These are phyloP conservation scores for Vigna nakashimae DNA, from an alignment of 306 rosid species.

Conservation along the genomic window DNA sequence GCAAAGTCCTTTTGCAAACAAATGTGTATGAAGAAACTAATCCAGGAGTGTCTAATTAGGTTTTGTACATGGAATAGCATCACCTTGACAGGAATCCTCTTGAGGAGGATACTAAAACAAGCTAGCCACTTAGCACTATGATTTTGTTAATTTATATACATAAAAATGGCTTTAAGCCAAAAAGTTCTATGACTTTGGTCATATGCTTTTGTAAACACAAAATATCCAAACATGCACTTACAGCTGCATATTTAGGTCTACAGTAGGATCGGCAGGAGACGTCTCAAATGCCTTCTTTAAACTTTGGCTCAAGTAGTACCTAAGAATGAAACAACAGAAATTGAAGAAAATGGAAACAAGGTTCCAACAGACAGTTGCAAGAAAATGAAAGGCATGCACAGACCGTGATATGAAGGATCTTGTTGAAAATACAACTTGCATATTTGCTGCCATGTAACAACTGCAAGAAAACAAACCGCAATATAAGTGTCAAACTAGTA, in stretches of 20 bases:
- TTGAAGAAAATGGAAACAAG: conserved; percentile 30
- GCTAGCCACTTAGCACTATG: conserved; percentile 28
- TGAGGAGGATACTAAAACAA: neutral
- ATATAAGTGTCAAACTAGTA: conserved; percentile 19
- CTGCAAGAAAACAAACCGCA: conserved; percentile 64
- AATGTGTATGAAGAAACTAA: neutral
- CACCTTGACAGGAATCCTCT: neutral
- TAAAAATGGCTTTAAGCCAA: neutral
- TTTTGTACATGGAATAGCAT: neutral
- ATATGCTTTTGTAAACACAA: conserved; percentile 2
- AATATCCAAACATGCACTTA: conserved; percentile 41
- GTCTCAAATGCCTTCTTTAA: conserved; percentile 67
- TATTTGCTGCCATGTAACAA: conserved; percentile 95
- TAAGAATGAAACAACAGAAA: conserved; percentile 43
- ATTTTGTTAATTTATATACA: neutral
- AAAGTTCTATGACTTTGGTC: neutral
- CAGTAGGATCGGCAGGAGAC: conserved; percentile 95
- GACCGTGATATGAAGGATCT: conserved; percentile 70
- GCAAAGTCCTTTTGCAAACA: neutral
- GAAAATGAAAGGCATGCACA: conserved; percentile 36
- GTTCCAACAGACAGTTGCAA: neutral
- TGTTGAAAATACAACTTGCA: conserved; percentile 91
- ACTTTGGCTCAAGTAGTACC: conserved; percentile 66
- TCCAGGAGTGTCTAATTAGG: neutral
- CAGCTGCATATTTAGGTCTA: conserved; percentile 90